Conservation (phyloP, 2,329 filamentous ascomycete species). For the Beauveria varroae region DNA sequence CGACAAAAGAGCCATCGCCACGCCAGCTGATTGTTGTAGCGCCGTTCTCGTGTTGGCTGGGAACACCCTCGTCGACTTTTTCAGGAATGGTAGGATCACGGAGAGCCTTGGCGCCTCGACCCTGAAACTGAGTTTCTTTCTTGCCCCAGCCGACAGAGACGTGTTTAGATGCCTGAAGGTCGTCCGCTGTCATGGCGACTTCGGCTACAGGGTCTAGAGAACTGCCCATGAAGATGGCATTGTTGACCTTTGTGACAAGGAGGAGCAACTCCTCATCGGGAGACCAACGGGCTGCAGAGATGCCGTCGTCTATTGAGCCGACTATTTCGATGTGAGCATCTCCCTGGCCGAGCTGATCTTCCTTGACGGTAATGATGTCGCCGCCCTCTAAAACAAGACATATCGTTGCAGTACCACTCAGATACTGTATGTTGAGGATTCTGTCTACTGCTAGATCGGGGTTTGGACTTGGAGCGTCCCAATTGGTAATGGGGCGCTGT, state of each 20-base stretch:
- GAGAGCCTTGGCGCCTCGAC: constrained; percentile 76
- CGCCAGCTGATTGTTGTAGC: constrained; percentile 78
- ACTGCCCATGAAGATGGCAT: constrained; percentile 85
- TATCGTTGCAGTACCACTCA: constrained; percentile 68
- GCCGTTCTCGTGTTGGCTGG: constrained; percentile 68
- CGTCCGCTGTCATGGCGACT: constrained; percentile 62
- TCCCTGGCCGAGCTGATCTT: constrained; percentile 40
- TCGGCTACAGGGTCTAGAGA: constrained; percentile 80
- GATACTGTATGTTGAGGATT: constrained; percentile 75
- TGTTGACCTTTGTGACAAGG: constrained; percentile 71
- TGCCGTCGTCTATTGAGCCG: constrained; percentile 87
- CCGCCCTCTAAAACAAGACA: constrained; percentile 84
- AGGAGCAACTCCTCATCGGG: constrained; percentile 88
- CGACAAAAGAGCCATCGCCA: constrained; percentile 86
- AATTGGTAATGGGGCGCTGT: constrained; percentile 58
- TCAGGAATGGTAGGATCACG: constrained; percentile 93
- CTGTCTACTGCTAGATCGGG: constrained; percentile 69
- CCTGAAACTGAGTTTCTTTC: constrained; percentile 95
- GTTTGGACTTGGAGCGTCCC: constrained; percentile 78
- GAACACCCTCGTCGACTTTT: constrained; percentile 73
- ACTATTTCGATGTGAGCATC: constrained; percentile 89
- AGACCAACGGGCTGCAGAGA: constrained; percentile 84
- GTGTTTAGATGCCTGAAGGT: constrained; percentile 82
- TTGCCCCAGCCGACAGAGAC: constrained; percentile 98
- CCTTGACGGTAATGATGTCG: constrained; percentile 79